phyloP scores from a whole-genome alignment of 2,329 filamentous ascomycete species.

The Botrytis medusae region DNA sequence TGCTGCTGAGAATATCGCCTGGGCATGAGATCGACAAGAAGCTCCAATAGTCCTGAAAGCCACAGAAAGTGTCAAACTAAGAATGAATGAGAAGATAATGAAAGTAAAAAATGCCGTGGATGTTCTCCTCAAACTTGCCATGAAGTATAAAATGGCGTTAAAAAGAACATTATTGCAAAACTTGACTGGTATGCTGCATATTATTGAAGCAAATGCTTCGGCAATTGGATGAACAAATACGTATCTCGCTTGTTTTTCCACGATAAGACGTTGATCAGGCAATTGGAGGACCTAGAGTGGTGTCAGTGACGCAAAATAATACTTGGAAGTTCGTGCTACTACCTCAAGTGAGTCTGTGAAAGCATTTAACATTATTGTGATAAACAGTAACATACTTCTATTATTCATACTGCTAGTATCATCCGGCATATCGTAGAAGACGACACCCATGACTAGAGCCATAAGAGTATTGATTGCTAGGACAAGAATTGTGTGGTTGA shows the following conservation, averaged over 20 bases:
- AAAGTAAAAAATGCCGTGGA: slow-evolving; percentile 84
- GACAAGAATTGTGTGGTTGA: slow-evolving; percentile 61
- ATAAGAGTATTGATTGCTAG: slow-evolving; percentile 44
- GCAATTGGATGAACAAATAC: slow-evolving; percentile 88
- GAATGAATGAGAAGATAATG: slow-evolving; percentile 39
- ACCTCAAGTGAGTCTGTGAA: slow-evolving; percentile 60
- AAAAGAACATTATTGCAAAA: slow-evolving; percentile 61
- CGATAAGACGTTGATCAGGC: slow-evolving; percentile 84
- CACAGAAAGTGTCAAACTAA: slow-evolving; percentile 66
- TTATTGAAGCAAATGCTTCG: slow-evolving; percentile 85
- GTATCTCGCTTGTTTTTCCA: slow-evolving; percentile 86
- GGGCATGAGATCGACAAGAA: slow-evolving; percentile 66
- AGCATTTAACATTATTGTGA: slow-evolving; percentile 65
- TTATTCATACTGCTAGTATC: slow-evolving; percentile 60
- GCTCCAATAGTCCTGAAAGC: slow-evolving; percentile 80
- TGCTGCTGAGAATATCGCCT: slow-evolving; percentile 61
- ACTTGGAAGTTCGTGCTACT: slow-evolving; percentile 3
- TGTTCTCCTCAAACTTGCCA: slow-evolving; percentile 75
- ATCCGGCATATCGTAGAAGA: slow-evolving; percentile 61
- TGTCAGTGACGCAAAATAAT: background rate
- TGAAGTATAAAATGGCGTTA: slow-evolving; percentile 81
- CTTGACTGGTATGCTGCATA: slow-evolving; percentile 84
- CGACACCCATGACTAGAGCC: slow-evolving; percentile 58
- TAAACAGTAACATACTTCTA: slow-evolving; percentile 65
- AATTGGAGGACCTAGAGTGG: slow-evolving; percentile 63